Base-by-base conservation (phyloP, 2,329 filamentous ascomycete species). In the Phoma sp. region DNA sequence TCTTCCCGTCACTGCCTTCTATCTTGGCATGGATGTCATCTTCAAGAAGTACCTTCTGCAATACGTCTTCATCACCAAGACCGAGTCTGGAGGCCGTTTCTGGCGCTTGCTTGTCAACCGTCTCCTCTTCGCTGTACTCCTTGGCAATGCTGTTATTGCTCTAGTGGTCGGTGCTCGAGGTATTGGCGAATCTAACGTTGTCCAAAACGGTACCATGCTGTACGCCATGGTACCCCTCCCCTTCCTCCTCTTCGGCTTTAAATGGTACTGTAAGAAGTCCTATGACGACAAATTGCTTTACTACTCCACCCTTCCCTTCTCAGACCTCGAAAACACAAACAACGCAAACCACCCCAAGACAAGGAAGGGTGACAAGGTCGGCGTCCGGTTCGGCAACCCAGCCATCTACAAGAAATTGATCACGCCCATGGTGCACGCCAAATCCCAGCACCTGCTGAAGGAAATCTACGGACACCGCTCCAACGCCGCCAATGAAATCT, bases 11-110 rank as follows among this genome's bases (percentile, higher is more conserved):
- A 92, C 91, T 0, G 92, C 92, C 2, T 78, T 97, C 31, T 98
- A 97, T 80, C 96, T 98, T 72, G 79, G 81, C 48, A 82, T 98
- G 53, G 95, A 98, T 73, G 87, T 87, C 8, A 90, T 90, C 74
- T 81, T 98, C 69, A 97, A 96, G 82, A 98, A 97, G 77, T 99
- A 99, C 71, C 81, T 97, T 38, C 79, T 98, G 21, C 74, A 76
- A 48, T 82, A 99, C 76, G 89, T 97, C 62, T 96, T 97, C 70
- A 85, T 97, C 59, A 98, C 95, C 44, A 98, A 98, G 80, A 96
- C 89, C 8, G 95, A 99, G 72, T 97, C 92, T 0, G 94, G 93
- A 12, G 95, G 95, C 44, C 85, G 89, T 73, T 96, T 93, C 72
- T 98, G 95, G 95, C 86, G 91, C 13, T 85, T 92, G 1, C 76